Base-by-base conservation (phyloP, 78 protist genomes). In the Dictyostelium discoideum region DNA sequence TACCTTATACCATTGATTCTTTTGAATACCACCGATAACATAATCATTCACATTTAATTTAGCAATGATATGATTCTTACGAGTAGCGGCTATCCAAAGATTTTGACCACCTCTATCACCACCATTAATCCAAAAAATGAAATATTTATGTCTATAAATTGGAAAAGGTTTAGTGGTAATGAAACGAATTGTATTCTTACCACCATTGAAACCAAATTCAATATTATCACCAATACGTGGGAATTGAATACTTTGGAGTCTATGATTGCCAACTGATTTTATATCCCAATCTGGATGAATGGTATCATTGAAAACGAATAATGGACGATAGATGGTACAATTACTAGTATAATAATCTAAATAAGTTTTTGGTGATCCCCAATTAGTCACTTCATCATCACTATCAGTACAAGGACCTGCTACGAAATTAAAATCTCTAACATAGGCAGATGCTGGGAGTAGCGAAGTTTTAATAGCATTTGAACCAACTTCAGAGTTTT, bases 111-210 rank as follows among this genome's bases (percentile, higher is more conserved):
- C 72, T 29, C 32, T 81, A 2, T 48, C 24, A 29, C 86, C 86
- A 6, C 86, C 86, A 50, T 81, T 81, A 4, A 81, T 26, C 86
- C 86, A 81, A 29, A 81, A 81, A 42, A 29, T 29, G 3, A 81
- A 20, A 29, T 81, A 81, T 10, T 50, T 44, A 50, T 81, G 86
- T 16, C 72, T 22, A 24, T 42, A 8, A 7, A 81, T 29, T 29
- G 65, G 86, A 46, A 81, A 39, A 7, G 54, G 63, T n/a, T 79
- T 79, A 1, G 37, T 44, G 1, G 84, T 18, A 18, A 37, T 26
- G 48, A 74, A 74, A 74, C 81, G 81, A 74, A 74, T 42, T 0
- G 42, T 29, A 16, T 29, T 74, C 39, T 37, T 74, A 16, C 48
- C 81, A 74, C 39, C 18, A 39, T 74, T 74, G 24, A 74, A 74